Evolutionary conservation across 129 eudicot genomes (phyloP).

Genomic region (Flaveria sonorensis): DNA sequence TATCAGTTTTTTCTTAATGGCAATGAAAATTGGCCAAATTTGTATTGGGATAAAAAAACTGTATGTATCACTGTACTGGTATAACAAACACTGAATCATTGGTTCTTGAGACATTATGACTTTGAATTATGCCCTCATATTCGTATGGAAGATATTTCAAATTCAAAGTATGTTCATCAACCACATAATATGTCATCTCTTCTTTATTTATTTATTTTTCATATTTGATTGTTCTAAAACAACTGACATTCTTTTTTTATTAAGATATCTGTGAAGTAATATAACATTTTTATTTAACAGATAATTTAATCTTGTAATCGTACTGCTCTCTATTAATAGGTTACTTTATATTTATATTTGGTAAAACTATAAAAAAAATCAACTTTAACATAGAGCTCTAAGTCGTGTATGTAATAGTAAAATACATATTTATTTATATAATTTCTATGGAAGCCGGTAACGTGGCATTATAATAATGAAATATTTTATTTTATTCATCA

Average conservation of each 20-base stretch:
- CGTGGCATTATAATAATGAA: too few relatives aligned
- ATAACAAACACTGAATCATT: slow-evolving; percentile 14
- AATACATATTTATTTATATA: background rate
- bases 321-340: too few relatives aligned
- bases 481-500: too few relatives aligned
- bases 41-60: background rate
- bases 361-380: too few relatives aligned
- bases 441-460: too few relatives aligned
- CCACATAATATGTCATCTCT: background rate
- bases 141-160: slow-evolving; percentile 8
- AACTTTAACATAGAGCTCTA: background rate
- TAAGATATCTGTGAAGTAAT: background rate
- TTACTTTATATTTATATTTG: too few relatives aligned
- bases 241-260: too few relatives aligned
- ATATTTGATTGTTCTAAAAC: too few relatives aligned
- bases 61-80: slow-evolving; percentile 4
- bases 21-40: background rate
- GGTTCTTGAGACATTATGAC: slow-evolving; percentile 23
- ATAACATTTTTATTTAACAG: background rate
- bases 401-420: background rate
- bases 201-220: too few relatives aligned
- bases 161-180: slow-evolving; percentile 5
- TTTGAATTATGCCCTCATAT: slow-evolving; percentile 25
- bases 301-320: background rate
- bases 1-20: too few relatives aligned